phyloP scores from a whole-genome alignment of 2,329 filamentous ascomycete genomes.

The Lizonia empirigonia region DNA sequence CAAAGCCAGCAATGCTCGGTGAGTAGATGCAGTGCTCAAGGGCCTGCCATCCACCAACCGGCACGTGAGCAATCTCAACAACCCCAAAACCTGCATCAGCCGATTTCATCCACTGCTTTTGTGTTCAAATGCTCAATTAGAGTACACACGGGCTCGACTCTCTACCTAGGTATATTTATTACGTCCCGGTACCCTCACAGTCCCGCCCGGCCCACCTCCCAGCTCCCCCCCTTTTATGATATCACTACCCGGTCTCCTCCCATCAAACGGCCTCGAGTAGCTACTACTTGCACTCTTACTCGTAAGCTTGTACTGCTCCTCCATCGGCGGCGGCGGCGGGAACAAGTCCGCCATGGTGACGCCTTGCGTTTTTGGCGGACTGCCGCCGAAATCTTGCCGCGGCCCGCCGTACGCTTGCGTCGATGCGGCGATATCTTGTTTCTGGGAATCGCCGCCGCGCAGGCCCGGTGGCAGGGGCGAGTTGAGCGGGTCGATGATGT shows the following conservation, averaged over 20 bases:
- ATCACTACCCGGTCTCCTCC: slow-evolving; percentile 3
- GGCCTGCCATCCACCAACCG: too few species aligned
- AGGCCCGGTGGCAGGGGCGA: slow-evolving; percentile 3
- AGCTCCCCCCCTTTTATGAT: background rate
- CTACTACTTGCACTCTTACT: slow-evolving; percentile 7
- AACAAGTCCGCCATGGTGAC: slow-evolving; percentile 20
- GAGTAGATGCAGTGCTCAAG: too few species aligned
- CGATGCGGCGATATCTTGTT: background rate
- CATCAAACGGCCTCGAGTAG: slow-evolving; percentile 12
- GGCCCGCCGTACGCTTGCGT: background rate
- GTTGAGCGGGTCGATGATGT: slow-evolving; percentile 11
- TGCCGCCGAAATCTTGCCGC: background rate
- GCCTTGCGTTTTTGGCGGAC: slow-evolving; percentile 17
- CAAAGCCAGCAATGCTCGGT: too few species aligned
- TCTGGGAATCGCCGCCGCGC: background rate
- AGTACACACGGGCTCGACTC: too few species aligned
- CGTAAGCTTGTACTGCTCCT: slow-evolving; percentile 8
- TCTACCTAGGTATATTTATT: background rate
- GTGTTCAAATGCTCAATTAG: too few species aligned
- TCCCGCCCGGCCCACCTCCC: background rate
- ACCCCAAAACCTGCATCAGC: too few species aligned
- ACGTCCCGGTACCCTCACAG: background rate
- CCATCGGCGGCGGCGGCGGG: slow-evolving; percentile 13
- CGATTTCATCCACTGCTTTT: too few species aligned
- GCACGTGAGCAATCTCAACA: too few species aligned